phyloP scores from a whole-genome alignment of 345 rosid genomes.

The Punica granatum region DNA sequence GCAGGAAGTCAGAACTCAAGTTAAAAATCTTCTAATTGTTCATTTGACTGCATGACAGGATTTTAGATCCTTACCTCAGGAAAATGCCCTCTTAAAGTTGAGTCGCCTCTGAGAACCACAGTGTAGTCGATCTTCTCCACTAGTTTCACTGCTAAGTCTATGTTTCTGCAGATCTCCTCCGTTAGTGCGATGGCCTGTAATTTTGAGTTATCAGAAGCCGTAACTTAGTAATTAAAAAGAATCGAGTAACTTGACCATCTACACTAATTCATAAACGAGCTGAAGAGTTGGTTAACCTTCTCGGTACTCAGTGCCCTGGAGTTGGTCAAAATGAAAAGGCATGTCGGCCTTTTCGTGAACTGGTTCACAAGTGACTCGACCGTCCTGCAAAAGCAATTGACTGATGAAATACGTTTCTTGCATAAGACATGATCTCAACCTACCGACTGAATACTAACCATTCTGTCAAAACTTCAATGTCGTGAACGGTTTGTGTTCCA shows the following conservation, averaged over 20 bases:
- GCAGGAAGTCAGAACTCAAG: slow-evolving; percentile 4
- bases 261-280: slow-evolving; percentile 1
- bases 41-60: neutral
- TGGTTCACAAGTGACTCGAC: slow-evolving; percentile 64
- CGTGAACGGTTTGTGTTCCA: slow-evolving; percentile 98
- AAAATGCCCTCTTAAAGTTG: slow-evolving; percentile 96
- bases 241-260: neutral
- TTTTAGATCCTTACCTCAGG: slow-evolving; percentile 55
- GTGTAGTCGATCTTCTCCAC: slow-evolving; percentile 56
- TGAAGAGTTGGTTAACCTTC: slow-evolving; percentile 42
- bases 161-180: slow-evolving; percentile 68
- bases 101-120: slow-evolving; percentile 91
- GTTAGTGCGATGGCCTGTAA: slow-evolving; percentile 68
- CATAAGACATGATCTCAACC: neutral
- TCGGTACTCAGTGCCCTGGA: slow-evolving; percentile 85
- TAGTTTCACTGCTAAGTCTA: slow-evolving; percentile 51
- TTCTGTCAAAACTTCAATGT: slow-evolving; percentile 91
- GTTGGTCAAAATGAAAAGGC: slow-evolving; percentile 92
- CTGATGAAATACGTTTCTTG: neutral
- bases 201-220: neutral
- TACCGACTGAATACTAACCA: slow-evolving; percentile 43
- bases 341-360: slow-evolving; percentile 56
- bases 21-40: neutral
- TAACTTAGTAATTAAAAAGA: neutral
- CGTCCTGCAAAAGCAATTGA: slow-evolving; percentile 41